Evolutionary conservation across 179 eudicot genomes (phyloP).

Genomic region (Monotropa hypopitys): DNA sequence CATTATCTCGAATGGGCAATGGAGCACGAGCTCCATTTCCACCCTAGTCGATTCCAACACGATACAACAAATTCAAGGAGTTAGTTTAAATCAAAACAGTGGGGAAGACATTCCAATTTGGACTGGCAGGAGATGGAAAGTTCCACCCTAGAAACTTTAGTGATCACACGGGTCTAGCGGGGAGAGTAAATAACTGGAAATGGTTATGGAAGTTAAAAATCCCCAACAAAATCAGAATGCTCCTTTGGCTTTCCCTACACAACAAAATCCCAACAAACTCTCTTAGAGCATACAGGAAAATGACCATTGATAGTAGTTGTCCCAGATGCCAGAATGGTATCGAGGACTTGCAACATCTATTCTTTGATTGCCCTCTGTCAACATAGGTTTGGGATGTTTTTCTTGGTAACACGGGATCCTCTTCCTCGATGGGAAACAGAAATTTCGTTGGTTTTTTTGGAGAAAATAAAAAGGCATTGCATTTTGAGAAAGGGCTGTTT

Average conservation of each 20-base stretch:
- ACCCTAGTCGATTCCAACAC: too few relatives aligned
- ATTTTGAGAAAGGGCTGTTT: background rate
- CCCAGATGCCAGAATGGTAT: background rate
- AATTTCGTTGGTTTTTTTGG: background rate
- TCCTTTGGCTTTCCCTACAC: background rate
- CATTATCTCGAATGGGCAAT: too few relatives aligned
- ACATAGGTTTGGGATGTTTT: background rate
- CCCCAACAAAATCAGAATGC: too few relatives aligned
- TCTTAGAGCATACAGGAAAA: background rate
- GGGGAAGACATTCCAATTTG: too few relatives aligned
- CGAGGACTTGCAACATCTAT: background rate
- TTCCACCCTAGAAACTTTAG: too few relatives aligned
- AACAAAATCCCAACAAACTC: background rate
- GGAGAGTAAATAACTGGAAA: too few relatives aligned
- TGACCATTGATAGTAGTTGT: background rate
- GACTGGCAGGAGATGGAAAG: background rate
- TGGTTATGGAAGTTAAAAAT: too few relatives aligned
- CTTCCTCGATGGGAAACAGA: background rate
- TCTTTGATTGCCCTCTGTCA: background rate
- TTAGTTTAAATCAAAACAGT: too few relatives aligned
- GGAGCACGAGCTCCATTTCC: too few relatives aligned
- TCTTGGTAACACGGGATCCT: background rate
- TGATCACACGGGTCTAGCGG: too few relatives aligned
- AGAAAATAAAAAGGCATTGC: background rate
- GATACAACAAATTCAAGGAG: too few relatives aligned